Conservation (phyloP, 2,329 filamentous ascomycete species). For the Colletotrichum falcatum region DNA sequence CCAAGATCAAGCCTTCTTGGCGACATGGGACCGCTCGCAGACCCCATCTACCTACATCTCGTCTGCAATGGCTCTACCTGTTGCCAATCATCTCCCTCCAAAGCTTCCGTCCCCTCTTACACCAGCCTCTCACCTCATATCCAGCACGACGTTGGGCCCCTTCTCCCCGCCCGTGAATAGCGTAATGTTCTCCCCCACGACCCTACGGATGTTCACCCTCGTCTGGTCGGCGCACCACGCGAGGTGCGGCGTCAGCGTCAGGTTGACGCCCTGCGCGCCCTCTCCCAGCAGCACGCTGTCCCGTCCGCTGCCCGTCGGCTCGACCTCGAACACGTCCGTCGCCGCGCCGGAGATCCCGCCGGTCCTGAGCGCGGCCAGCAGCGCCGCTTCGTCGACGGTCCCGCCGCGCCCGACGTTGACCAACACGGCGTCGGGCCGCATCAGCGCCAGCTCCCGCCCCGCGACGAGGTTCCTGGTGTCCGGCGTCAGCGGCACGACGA, state of each 20-base stretch:
- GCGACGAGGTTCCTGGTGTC: slow-evolving; percentile 44
- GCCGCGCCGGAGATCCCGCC: slow-evolving; percentile 50
- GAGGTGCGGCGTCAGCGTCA: slow-evolving; percentile 50
- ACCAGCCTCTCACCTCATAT: slow-evolving; percentile 15
- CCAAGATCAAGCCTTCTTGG: not conserved
- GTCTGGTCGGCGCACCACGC: slow-evolving; percentile 43
- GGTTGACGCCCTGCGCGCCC: slow-evolving; percentile 44
- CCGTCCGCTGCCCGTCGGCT: slow-evolving; percentile 40
- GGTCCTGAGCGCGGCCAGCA: slow-evolving; percentile 47
- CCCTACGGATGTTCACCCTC: slow-evolving; percentile 34
- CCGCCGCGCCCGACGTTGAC: slow-evolving; percentile 50
- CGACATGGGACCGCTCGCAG: not conserved
- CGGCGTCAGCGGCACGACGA: slow-evolving; percentile 44
- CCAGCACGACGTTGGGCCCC: slow-evolving; percentile 31
- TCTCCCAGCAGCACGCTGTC: slow-evolving; percentile 39
- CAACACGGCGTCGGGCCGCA: slow-evolving; percentile 45
- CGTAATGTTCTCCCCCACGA: slow-evolving; percentile 38
- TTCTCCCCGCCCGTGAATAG: slow-evolving; percentile 33
- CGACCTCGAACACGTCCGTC: slow-evolving; percentile 50
- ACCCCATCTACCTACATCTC: not conserved
- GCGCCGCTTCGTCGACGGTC: slow-evolving; percentile 51
- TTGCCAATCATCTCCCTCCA: not conserved
- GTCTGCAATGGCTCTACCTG: not conserved
- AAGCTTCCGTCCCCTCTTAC: not conserved
- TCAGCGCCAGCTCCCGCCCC: slow-evolving; percentile 36